phyloP scores from a whole-genome alignment of 2,329 filamentous ascomycete species.

The Fusarium foetens region DNA sequence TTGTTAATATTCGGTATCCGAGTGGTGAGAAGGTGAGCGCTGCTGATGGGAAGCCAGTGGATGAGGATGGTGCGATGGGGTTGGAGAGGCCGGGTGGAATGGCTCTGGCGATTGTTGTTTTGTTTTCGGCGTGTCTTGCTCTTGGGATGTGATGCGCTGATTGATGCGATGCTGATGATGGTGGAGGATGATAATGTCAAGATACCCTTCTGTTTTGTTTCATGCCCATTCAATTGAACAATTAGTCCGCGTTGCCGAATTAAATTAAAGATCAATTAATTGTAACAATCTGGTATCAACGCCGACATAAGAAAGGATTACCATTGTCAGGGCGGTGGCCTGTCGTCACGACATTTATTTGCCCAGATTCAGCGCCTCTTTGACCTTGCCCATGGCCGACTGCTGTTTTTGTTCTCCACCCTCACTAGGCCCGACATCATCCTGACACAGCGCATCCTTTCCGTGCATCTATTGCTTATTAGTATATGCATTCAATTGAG shows the following conservation, averaged over 20 bases:
- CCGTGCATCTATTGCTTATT: conserved; percentile 36
- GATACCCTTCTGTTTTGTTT: conserved; percentile 37
- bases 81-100: conserved; percentile 6
- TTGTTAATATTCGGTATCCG: conserved; percentile 60
- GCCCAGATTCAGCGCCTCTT: conserved; percentile 40
- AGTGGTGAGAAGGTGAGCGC: conserved; percentile 56
- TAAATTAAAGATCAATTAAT: neutral
- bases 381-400: conserved; percentile 44
- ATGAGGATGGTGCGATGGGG: conserved; percentile 13
- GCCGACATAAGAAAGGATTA: neutral
- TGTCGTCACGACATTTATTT: conserved; percentile 21
- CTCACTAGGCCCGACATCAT: conserved; percentile 28
- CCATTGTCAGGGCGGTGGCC: neutral
- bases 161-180: neutral
- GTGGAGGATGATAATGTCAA: conserved; percentile 13
- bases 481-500: rapidly evolving
- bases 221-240: conserved; percentile 6
- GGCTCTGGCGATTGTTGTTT: conserved; percentile 22
- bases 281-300: conserved; percentile 26
- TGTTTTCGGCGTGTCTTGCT: conserved; percentile 20
- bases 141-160: conserved; percentile 9
- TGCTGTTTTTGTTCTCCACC: neutral
- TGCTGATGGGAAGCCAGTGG: conserved; percentile 26
- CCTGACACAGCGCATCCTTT: conserved; percentile 36
- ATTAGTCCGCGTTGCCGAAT: neutral